A percentile compares a stretch with the other conserved stretches of the same genome.
These are phyloP conservation scores for Botrytis byssoidea DNA, from an alignment of 2,329 filamentous ascomycete species.

Conservation along the genomic window DNA sequence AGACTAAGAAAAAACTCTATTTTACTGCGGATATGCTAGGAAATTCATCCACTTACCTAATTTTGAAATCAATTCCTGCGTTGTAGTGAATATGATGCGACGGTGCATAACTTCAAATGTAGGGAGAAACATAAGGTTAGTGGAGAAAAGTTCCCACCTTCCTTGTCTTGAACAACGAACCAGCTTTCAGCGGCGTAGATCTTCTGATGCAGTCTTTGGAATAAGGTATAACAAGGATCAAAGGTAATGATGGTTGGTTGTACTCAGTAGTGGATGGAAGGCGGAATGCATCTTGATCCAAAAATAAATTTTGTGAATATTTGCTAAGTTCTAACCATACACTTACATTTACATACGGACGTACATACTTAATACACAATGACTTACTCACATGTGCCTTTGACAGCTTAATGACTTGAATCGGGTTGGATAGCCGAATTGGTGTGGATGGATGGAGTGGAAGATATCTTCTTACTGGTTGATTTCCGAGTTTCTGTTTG, in stretches of 20 bases:
- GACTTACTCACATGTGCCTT: conserved; percentile 1
- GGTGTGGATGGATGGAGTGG: not conserved
- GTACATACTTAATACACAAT: not conserved
- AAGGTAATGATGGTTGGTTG: not conserved
- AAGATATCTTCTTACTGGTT: not conserved
- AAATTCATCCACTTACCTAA: conserved; percentile 3
- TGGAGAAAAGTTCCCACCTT: conserved; percentile 3
- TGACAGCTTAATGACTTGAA: not conserved
- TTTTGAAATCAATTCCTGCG: conserved; percentile 12
- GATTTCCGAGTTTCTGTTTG: not conserved
- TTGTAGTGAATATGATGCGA: conserved; percentile 7
- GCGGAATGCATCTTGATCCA: conserved; percentile 16
- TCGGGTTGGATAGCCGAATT: not conserved
- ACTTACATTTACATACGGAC: not conserved
- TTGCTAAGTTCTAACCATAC: not conserved
- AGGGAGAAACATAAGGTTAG: conserved; percentile 5
- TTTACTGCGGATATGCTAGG: not conserved
- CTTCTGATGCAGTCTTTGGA: conserved; percentile 19
- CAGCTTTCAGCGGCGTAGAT: conserved; percentile 19
- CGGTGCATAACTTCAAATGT: conserved; percentile 2
- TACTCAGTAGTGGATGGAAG: not conserved
- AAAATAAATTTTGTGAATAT: conserved; percentile 15
- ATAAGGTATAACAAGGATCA: conserved; percentile 20
- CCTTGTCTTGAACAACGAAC: conserved; percentile 15
- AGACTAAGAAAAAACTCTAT: conserved; percentile 10